Evolutionary conservation across 371 early-diverging fungal genomes (phyloP).

Genomic region (Zychaea mexicana): DNA sequence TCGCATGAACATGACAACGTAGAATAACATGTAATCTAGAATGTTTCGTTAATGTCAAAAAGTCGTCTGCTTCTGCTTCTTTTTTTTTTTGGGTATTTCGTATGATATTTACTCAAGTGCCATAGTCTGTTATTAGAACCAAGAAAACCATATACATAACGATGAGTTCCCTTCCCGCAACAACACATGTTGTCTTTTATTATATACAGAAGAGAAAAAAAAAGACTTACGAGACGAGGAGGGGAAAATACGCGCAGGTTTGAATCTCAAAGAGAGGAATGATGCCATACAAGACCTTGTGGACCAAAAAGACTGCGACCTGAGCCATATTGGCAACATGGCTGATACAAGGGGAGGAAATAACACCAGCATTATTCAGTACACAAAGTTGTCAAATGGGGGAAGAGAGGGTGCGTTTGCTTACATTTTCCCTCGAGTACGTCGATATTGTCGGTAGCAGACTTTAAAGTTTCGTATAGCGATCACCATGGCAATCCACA

Average conservation of each 20-base stretch:
- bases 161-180: too few relatives aligned
- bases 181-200: too few relatives aligned
- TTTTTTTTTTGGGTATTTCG: neutral
- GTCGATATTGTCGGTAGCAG: constrained; percentile 40
- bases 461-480: constrained; percentile 42
- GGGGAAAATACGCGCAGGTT: constrained; percentile 45
- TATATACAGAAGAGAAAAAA: neutral
- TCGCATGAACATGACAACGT: constrained; percentile 47
- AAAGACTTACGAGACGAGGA: constrained; percentile 46
- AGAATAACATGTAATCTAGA: constrained; percentile 22
- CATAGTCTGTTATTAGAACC: constrained; percentile 23
- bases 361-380: too few relatives aligned
- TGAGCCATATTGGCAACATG: constrained; percentile 47
- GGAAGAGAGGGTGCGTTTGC: too few relatives aligned
- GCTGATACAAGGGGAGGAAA: too few relatives aligned
- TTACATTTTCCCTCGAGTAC: constrained; percentile 48
- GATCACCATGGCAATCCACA: constrained; percentile 42
- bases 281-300: constrained; percentile 37
- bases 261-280: constrained; percentile 46
- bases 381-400: too few relatives aligned
- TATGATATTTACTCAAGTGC: constrained; percentile 29
- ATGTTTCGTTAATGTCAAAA: too few relatives aligned
- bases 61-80: too few relatives aligned
- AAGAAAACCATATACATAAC: neutral
- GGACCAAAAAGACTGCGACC: constrained; percentile 34